Evolutionary conservation across 108 stramenopile species (phyloP), one percentile per base, ranked within the genome.

Genomic region (Stephanodiscus triporus): DNA sequence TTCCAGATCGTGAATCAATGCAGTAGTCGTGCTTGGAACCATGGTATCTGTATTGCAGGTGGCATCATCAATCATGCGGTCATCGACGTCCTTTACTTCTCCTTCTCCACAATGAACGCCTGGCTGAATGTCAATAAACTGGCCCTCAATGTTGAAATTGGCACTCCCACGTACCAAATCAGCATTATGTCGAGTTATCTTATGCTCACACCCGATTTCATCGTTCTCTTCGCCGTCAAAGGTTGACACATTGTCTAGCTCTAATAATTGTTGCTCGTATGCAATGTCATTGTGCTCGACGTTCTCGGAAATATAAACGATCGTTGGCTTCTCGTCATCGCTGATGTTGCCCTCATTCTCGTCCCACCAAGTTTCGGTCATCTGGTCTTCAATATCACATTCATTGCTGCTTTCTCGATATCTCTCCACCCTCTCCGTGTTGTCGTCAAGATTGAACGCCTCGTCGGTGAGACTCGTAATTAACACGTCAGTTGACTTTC

Each of bases 71-170:
- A 54, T 26, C 23, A 54, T 22, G 11, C 26, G 24, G 24, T 54
- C 26, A 9, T 26, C 13, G 20, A 4, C 16, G 23, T 0, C 53
- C 53, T 54, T 27, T 6, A 0, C 5, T 27, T 20, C 1, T 6
- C 26, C 23, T 24, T 57, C 68, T 20, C 60, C 60, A 2, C 11
- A 45, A 6, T 64, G 45, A 6, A 64, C 43, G 45, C 47, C 63
- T 45, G 24, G 40, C 24, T 64, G 42, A 42, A 37, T 26, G 11
- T 45, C 43, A 64, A 26, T 27, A 0, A 9, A 54, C 53, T 27
- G 53, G 53, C 23, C 23, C 26, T 26, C 23, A 7, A 54, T 26
- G 24, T 54, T 54, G 26, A 9, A 26, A 54, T 23, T 26, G 23
- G 26, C 53, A 13, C 53, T 27, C 26, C 23, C 53, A 22, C 11